Conservation (phyloP, 768 basidiomycete genomes). For the Suillus fuscotomentosus region DNA sequence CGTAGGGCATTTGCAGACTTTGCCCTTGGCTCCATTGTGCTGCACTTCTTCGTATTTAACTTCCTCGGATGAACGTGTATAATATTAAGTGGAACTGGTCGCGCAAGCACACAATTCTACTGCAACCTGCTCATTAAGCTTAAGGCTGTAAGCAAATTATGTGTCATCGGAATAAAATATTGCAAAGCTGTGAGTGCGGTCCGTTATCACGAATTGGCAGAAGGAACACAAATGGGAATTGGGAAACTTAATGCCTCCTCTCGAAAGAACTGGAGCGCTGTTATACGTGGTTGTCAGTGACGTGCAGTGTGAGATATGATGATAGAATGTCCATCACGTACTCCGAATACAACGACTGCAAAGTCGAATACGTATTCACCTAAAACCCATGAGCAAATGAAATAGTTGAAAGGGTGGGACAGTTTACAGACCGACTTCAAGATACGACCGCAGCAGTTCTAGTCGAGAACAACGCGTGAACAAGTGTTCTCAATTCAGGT, state of each 20-base stretch:
- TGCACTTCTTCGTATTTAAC: conserved; percentile 99
- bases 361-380: conserved; percentile 89
- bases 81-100: conserved; percentile 1
- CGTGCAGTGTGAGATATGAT: not conserved
- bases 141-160: not conserved
- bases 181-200: conserved; percentile 3
- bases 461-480: conserved; percentile 6
- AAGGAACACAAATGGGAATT: not conserved
- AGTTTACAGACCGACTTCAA: conserved; percentile 67
- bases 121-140: not conserved
- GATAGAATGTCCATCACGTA: conserved; percentile 28
- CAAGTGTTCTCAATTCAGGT: not conserved
- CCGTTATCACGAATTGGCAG: conserved; percentile 3
- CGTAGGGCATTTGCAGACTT: conserved; percentile 96
- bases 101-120: not conserved
- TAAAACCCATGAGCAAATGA: conserved; percentile 22
- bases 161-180: not conserved
- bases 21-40: conserved; percentile 87
- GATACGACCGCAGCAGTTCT: conserved; percentile 76
- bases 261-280: conserved; percentile 79
- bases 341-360: conserved; percentile 80
- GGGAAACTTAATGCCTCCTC: conserved; percentile 31
- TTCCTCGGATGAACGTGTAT: conserved; percentile 73
- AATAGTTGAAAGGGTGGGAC: not conserved
- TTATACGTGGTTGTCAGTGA: conserved; percentile 4